Percentiles rank a stretch among this genome's conserved stretches.
phyloP scores from a whole-genome alignment of 2,329 filamentous ascomycete genomes.

The Alternaria metachromatica region DNA sequence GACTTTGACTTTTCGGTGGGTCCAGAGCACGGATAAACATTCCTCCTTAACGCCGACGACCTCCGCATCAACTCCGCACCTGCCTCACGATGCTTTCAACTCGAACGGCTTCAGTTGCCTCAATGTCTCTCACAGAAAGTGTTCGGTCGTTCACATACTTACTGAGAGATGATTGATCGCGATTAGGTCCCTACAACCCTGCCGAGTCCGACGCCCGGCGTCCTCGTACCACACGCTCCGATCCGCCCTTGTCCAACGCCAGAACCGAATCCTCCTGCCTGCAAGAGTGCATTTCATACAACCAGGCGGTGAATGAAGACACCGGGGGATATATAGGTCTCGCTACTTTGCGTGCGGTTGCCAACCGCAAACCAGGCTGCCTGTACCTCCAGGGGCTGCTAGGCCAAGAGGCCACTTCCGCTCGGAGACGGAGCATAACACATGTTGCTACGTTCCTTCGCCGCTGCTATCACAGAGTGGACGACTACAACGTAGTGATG shows the following conservation, averaged over 20 bases:
- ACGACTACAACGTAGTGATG: not conserved
- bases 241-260: not conserved
- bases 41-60: conserved; percentile 15
- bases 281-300: not conserved
- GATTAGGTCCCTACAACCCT: not conserved
- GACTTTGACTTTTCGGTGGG: conserved; percentile 26
- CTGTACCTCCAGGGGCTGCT: not conserved
- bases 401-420: not conserved
- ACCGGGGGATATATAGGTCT: not conserved
- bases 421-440: not conserved
- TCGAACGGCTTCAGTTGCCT: not conserved
- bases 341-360: not conserved
- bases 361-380: not conserved
- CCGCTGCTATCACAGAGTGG: not conserved
- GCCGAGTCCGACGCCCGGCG: not conserved
- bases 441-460: not conserved
- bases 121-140: not conserved
- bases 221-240: not conserved
- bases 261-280: not conserved
- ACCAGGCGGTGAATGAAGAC: not conserved
- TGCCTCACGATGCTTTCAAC: not conserved
- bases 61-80: conserved; percentile 12
- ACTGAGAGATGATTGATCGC: not conserved
- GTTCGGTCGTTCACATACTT: too few relatives aligned
- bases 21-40: conserved; percentile 9